Percentiles rank a stretch among this genome's conserved stretches.
Evolutionary conservation across 2,329 filamentous ascomycete genomes (phyloP).

Genomic region (Pseudogymnoascus sp.): DNA sequence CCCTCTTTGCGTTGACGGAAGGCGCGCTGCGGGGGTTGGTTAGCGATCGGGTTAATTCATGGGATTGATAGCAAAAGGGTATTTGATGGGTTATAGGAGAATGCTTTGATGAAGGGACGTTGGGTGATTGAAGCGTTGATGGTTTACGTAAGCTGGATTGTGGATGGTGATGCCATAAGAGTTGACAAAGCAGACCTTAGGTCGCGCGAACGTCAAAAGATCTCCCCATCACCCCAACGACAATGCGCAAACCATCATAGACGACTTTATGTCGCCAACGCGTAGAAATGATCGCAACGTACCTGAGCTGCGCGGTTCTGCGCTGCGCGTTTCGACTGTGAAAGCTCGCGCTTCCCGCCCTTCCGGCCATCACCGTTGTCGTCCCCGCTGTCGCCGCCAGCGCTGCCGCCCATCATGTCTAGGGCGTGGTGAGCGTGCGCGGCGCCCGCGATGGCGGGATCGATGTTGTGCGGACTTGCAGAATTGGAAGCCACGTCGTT

Average conservation of each 20-base stretch:
- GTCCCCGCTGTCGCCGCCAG: conserved; percentile 27
- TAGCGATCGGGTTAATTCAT: conserved; percentile 14
- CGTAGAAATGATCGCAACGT: conserved; percentile 31
- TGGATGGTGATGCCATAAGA: conserved; percentile 30
- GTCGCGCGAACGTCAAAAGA: conserved; percentile 6
- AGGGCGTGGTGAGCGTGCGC: conserved; percentile 10
- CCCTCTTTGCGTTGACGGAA: conserved; percentile 97
- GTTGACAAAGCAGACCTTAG: conserved; percentile 29
- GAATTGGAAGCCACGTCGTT: conserved; percentile 26
- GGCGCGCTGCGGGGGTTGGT: conserved; percentile 59
- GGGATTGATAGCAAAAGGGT: background rate
- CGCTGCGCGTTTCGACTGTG: conserved; percentile 90
- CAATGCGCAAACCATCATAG: conserved; percentile 16
- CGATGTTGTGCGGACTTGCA: conserved; percentile 29
- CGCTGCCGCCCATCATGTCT: conserved; percentile 25
- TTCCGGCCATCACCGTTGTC: conserved; percentile 52
- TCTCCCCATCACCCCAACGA: background rate
- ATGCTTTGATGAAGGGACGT: background rate
- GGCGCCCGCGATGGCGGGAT: conserved; percentile 27
- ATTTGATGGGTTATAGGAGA: background rate
- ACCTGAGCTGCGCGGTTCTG: conserved; percentile 97
- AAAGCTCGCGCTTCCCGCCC: conserved; percentile 78
- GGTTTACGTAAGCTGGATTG: conserved; percentile 27
- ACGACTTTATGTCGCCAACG: conserved; percentile 18
- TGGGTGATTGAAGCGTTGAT: background rate